A percentile compares a stretch with the other conserved stretches of the same genome.
These are phyloP conservation scores for Eutrema japonicum DNA, from an alignment of 345 rosid species.

Conservation along the genomic window DNA sequence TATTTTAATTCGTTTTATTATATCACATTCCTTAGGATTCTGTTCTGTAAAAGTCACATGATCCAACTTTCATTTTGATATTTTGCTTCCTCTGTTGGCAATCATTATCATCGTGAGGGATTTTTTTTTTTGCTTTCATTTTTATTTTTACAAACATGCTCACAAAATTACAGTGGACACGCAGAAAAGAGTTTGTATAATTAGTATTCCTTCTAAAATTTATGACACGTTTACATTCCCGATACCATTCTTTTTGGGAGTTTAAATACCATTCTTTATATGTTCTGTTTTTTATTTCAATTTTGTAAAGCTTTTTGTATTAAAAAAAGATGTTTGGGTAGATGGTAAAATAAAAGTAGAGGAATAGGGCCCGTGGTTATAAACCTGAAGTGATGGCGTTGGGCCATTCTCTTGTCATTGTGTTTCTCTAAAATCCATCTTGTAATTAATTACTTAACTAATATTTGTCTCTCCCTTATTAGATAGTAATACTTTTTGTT, in stretches of 20 bases:
- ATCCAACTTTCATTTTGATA: slow-evolving; percentile 44
- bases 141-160: slow-evolving; percentile 31
- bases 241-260: background rate
- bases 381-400: slow-evolving; percentile 37
- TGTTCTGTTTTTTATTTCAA: slow-evolving; percentile 2
- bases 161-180: slow-evolving; percentile 24
- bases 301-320: background rate
- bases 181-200: slow-evolving; percentile 19
- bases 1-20: slow-evolving; percentile 9
- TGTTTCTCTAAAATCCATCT: slow-evolving; percentile 36
- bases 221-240: slow-evolving; percentile 40
- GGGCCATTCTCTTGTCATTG: slow-evolving; percentile 40
- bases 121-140: background rate
- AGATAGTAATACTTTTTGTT: background rate
- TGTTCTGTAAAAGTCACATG: slow-evolving; percentile 50
- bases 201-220: slow-evolving; percentile 12
- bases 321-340: slow-evolving; percentile 4
- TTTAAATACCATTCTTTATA: background rate
- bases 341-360: slow-evolving; percentile 21
- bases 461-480: slow-evolving; percentile 8
- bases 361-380: slow-evolving; percentile 28
- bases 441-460: slow-evolving; percentile 22
- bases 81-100: slow-evolving; percentile 47
- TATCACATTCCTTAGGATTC: slow-evolving; percentile 48
- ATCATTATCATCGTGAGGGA: slow-evolving; percentile 43